These are phyloP conservation scores for Rubroboletus pulcherrimus DNA, from an alignment of 768 basidiomycete genomes.

Conservation along the genomic window DNA sequence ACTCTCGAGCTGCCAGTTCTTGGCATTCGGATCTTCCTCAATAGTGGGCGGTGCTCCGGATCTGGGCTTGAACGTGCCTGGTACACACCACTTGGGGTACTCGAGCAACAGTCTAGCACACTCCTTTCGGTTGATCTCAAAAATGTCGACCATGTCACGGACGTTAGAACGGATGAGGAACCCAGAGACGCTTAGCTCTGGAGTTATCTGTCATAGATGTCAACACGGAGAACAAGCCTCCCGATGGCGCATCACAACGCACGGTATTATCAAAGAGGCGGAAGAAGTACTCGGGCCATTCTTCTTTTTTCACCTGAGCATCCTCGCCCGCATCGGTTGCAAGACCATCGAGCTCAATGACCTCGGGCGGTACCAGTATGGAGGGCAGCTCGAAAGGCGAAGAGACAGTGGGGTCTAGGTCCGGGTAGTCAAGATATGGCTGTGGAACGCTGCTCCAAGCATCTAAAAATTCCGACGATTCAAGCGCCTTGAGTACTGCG, in stretches of 20 bases:
- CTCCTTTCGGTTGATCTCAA: slow-evolving; percentile 95
- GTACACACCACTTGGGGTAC: slow-evolving; percentile 77
- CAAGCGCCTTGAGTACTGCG: slow-evolving; percentile 56
- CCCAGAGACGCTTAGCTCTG: slow-evolving; percentile 69
- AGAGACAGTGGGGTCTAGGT: slow-evolving; percentile 36
- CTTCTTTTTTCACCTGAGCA: slow-evolving; percentile 71
- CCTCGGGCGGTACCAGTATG: slow-evolving; percentile 84
- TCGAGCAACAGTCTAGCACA: slow-evolving; percentile 83
- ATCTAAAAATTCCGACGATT: slow-evolving; percentile 57
- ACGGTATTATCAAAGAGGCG: slow-evolving; percentile 62
- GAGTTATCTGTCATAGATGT: slow-evolving; percentile 56
- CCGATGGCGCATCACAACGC: slow-evolving; percentile 7
- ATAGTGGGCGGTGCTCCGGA: slow-evolving; percentile 50
- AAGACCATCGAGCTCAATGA: slow-evolving; percentile 74
- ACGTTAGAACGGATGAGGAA: slow-evolving; percentile 76
- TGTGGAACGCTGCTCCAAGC: slow-evolving; percentile 55
- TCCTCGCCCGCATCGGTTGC: slow-evolving; percentile 68
- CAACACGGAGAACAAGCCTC: background rate
- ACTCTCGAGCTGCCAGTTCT: slow-evolving; percentile 87
- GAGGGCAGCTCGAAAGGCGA: slow-evolving; percentile 67
- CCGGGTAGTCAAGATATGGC: slow-evolving; percentile 54
- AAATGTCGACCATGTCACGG: slow-evolving; percentile 79
- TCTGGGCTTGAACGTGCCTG: slow-evolving; percentile 82
- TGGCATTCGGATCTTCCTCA: slow-evolving; percentile 51
- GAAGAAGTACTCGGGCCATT: slow-evolving; percentile 74